These are phyloP conservation scores for Colletotrichum sublineola DNA, from an alignment of 2,329 filamentous ascomycete genomes.

Conservation along the genomic window DNA sequence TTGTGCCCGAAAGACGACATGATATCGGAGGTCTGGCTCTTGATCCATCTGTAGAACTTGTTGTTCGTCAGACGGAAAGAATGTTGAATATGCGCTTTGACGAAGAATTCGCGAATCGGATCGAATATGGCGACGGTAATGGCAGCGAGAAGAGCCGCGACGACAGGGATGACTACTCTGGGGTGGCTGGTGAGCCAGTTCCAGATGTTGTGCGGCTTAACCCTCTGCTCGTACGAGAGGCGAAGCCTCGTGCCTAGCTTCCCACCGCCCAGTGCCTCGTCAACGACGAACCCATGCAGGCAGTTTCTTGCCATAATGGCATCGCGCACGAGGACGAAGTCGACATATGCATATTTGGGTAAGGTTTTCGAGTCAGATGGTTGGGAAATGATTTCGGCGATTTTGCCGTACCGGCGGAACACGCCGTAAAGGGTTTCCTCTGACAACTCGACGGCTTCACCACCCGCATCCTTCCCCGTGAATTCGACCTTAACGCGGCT, in stretches of 20 bases:
- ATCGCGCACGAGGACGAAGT: slow-evolving; percentile 79
- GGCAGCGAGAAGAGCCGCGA: slow-evolving; percentile 85
- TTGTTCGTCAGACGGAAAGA: slow-evolving; percentile 82
- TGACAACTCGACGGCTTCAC: slow-evolving; percentile 80
- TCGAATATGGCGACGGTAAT: slow-evolving; percentile 93
- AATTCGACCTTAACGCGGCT: slow-evolving; percentile 86
- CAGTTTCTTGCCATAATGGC: slow-evolving; percentile 93
- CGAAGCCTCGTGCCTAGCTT: slow-evolving; percentile 82
- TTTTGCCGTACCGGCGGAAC: slow-evolving; percentile 91
- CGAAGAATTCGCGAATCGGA: slow-evolving; percentile 92
- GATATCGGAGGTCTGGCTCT: slow-evolving; percentile 76
- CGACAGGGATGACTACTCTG: slow-evolving; percentile 84
- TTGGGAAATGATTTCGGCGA: slow-evolving; percentile 86
- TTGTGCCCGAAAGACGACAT: slow-evolving; percentile 71
- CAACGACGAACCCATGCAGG: slow-evolving; percentile 84
- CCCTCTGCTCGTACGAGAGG: slow-evolving; percentile 84
- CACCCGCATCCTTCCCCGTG: slow-evolving; percentile 78
- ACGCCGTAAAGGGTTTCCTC: slow-evolving; percentile 90
- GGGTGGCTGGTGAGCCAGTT: slow-evolving; percentile 91
- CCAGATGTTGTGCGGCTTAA: slow-evolving; percentile 83
- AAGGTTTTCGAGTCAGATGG: slow-evolving; percentile 87
- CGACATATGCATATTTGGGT: slow-evolving; percentile 84
- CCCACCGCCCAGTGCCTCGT: slow-evolving; percentile 78
- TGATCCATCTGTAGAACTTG: slow-evolving; percentile 83
- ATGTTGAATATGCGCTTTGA: slow-evolving; percentile 87